A percentile compares a stretch with the other conserved stretches of the same genome.
Evolutionary conservation across 352 stramenopile genomes (phyloP).

Genomic region (Globisporangium splendens): DNA sequence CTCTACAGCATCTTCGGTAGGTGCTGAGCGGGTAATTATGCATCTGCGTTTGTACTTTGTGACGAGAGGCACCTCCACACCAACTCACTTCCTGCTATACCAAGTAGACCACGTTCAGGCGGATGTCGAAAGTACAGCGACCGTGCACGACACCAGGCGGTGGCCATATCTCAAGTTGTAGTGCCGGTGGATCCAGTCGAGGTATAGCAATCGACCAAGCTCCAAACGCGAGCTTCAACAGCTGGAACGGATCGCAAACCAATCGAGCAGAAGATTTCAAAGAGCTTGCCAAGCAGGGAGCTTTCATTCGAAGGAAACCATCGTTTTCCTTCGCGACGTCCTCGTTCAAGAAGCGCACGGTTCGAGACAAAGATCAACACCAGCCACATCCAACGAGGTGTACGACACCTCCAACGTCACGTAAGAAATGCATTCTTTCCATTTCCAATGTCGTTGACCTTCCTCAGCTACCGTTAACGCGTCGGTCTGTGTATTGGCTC

Average conservation of each 20-base stretch:
- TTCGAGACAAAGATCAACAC: constrained; percentile 12
- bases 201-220: no score
- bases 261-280: constrained; percentile 18
- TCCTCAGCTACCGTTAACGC: background rate
- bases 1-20: constrained; percentile 5
- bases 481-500: background rate
- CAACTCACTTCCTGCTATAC: background rate
- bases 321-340: constrained; percentile 19
- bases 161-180: background rate
- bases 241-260: no score
- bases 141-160: constrained; percentile 11
- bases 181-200: no score
- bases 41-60: no score
- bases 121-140: constrained; percentile 11
- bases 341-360: constrained; percentile 19
- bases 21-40: background rate
- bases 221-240: no score
- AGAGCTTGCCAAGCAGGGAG: constrained; percentile 56
- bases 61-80: no score
- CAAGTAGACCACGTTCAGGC: constrained; percentile 3
- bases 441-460: background rate
- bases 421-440: background rate
- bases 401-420: constrained; percentile 5
- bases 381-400: constrained; percentile 2
- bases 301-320: constrained; percentile 43